Base-by-base conservation (phyloP, 2,329 filamentous ascomycete genomes). In the Teratosphaeria nubilosa region DNA sequence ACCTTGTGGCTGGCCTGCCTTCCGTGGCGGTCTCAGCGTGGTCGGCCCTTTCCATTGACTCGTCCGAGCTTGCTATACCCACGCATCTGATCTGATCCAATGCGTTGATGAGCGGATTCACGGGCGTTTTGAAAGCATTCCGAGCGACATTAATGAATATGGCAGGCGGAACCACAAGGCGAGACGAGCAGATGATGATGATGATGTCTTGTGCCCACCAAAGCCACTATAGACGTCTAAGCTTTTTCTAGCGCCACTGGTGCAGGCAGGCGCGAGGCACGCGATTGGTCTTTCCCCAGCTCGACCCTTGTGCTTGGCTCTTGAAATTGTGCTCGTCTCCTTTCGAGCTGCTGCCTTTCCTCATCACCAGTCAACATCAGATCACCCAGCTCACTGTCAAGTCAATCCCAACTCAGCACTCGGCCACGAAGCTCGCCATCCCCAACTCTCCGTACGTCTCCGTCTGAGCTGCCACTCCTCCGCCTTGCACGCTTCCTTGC, bases 341-440 rank as follows among this genome's bases (percentile, higher is more conserved):
- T 60, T 60, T 22, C 27, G 13, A 56, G 61, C 58, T 59, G 55
- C 56, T 59, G 59, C 57, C 56, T 61, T 60, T 66, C 64, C 66
- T 65, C 66, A 66, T 63, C 64, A 60, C 56, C 59, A 61, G 58
- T 57, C 62, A 65, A 63, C 57, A 48, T 56, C 58, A 58, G 58
- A 56, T 58, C 60, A 62, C 57, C 62, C 60, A 51, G 45, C 55
- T 55, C 58, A 57, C 58, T 54, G 54, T 58, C 61, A 63, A 62
- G 60, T 62, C 64, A 65, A 62, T 53, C n/a, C n/a, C 53, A 48
- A 31, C 53, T 58, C 56, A 62, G 57, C 55, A 66, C 63, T 67
- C 67, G 72, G 71, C 71, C 72, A 73, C 72, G 62, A 78, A 79
- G 77, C 77, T 78, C 74, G 76, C 76, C 77, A 77, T 67, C 63